Percentiles rank a stretch among this genome's conserved stretches.
Evolutionary conservation across 2,329 filamentous ascomycete genomes (phyloP).

Genomic region (Cladophialophora carrionii): DNA sequence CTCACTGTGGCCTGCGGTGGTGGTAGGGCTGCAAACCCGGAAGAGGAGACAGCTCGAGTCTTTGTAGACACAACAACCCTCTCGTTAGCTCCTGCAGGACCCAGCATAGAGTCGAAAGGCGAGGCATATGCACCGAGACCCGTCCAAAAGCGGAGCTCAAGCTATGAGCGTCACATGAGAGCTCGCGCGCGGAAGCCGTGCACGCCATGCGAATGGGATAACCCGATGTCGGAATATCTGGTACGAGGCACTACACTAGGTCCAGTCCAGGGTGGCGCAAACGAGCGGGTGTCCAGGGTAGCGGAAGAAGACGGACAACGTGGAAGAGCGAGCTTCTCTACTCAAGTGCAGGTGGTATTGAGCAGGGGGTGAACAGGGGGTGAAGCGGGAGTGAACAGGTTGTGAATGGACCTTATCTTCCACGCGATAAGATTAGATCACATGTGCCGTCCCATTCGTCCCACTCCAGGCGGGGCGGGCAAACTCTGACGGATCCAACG

Average conservation of each 20-base stretch:
- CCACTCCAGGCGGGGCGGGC: not conserved
- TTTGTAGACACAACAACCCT: not conserved
- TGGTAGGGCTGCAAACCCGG: not conserved
- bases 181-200: not conserved
- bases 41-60: not conserved
- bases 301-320: not conserved
- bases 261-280: not conserved
- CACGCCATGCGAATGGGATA: not conserved
- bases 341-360: not conserved
- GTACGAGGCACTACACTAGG: not conserved
- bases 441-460: not conserved
- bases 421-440: conserved; percentile 17
- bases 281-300: not conserved
- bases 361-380: too few species aligned
- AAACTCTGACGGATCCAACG: not conserved
- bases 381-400: not conserved
- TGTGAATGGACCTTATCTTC: not conserved
- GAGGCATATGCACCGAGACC: not conserved
- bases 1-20: not conserved
- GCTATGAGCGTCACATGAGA: not conserved
- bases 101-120: not conserved
- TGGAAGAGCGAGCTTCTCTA: not conserved
- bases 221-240: not conserved
- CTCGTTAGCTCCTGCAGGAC: not conserved
- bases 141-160: not conserved